Conservation (phyloP, 257 asterid species). For the Salvia splendens region DNA sequence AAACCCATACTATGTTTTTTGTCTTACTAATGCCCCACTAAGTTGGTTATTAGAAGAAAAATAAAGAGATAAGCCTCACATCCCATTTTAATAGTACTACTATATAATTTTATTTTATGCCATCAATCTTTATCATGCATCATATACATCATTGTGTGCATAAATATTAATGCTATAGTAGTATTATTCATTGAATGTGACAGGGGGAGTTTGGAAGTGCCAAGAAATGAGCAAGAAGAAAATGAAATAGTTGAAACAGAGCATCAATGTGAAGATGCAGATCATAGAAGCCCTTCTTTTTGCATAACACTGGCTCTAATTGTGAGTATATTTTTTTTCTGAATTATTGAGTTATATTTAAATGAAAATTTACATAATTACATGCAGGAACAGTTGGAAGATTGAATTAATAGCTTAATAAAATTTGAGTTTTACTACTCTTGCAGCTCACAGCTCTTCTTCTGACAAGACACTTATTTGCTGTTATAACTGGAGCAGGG, state of each 20-base stretch:
- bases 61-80: constrained; percentile 4
- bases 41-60: neutral
- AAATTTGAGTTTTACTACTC: neutral
- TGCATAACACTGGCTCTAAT: constrained; percentile 72
- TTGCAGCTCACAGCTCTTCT: constrained; percentile 51
- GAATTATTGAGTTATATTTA: neutral
- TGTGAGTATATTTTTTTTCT: constrained; percentile 46
- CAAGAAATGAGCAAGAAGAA: constrained; percentile 39
- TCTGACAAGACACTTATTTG: constrained; percentile 54
- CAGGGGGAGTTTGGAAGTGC: constrained; percentile 53
- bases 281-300: constrained; percentile 55
- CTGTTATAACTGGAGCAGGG: constrained; percentile 47
- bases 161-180: too few species aligned
- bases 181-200: neutral
- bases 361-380: too few species aligned
- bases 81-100: neutral
- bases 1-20: constrained; percentile 10
- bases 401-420: too few species aligned
- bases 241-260: constrained; percentile 31
- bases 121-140: neutral
- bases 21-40: constrained; percentile 6
- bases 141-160: too few species aligned
- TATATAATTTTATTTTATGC: neutral
- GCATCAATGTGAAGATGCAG: constrained; percentile 39
- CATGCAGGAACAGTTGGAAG: too few species aligned